Base-by-base conservation (phyloP, 164 flowering plant species). In the Liquidambar formosana region DNA sequence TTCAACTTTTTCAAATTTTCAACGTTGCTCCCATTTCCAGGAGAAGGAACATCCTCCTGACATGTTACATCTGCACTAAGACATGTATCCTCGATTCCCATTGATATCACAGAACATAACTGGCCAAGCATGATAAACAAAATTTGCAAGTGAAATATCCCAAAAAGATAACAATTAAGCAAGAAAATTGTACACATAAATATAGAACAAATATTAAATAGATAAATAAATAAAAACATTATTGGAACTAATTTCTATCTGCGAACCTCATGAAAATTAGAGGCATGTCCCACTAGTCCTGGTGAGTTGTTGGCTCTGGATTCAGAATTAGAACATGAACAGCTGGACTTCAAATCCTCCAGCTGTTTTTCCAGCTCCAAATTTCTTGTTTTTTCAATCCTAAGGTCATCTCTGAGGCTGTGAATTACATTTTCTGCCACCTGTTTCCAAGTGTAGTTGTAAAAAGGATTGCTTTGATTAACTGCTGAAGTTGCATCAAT, bases 381-480 rank as follows among this genome's bases (percentile, higher is more conserved):
- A 46, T 18, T 64, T 70, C 68, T 79, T 19, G 25, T 53, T 62
- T 77, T 85, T 75, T 88, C 88, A 62, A 67, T 66, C 14, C 45
- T 57, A 12, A 87, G 75, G 58, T 69, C 67, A 74, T 76, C 79
- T 63, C 61, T 74, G 41, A 89, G 88, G 72, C 41, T 64, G n/a
- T 57, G 65, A 11, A 79, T 76, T 77, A 86, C 84, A 60, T 61
- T 77, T 72, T 88, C 90, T 56, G 91, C 81, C 18, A 57, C 82
- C 97, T 92, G 82, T 65, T 68, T 57, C 69, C 44, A 18, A 59
- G 13, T 14, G 38, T 10, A 4, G 2, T 57, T 15, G 8, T 1
- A 19, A 15, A 47, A 15, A 10, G 46, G 47, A 28, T 49, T 45
- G 33, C 33, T 52, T 47, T 11, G 33, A 4, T 43, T 12, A 19